These are phyloP conservation scores for Rhynchospora pubera DNA, from an alignment of 176 grass and related monocot genomes.

Conservation along the genomic window DNA sequence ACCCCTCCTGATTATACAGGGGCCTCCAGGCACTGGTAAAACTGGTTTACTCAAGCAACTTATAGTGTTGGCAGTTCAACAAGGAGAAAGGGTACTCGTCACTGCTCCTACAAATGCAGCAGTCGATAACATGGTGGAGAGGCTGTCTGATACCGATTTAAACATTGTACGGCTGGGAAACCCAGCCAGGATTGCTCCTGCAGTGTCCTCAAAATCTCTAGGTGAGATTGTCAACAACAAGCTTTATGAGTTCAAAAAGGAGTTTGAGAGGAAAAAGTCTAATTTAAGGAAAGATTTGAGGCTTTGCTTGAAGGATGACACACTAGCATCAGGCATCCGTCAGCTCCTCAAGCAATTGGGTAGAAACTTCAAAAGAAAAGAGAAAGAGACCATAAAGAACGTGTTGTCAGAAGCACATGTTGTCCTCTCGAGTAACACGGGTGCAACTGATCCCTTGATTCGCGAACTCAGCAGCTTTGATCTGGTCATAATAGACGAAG, in stretches of 20 bases:
- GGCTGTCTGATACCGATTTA: conserved; percentile 46
- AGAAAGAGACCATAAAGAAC: conserved; percentile 82
- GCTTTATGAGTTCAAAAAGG: conserved; percentile 68
- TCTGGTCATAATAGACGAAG: conserved; percentile 91
- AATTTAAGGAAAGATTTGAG: conserved; percentile 90
- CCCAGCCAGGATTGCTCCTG: conserved; percentile 67
- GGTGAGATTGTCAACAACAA: conserved; percentile 61
- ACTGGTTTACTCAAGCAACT: conserved; percentile 72
- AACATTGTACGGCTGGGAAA: conserved; percentile 92
- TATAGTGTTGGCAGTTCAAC: conserved; percentile 58
- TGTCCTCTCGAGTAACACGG: conserved; percentile 75
- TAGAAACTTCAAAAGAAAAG: conserved; percentile 74
- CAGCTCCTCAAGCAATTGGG: conserved; percentile 91
- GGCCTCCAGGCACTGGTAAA: conserved; percentile 93
- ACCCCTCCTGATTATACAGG: conserved; percentile 70
- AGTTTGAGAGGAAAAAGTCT: conserved; percentile 83
- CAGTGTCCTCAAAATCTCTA: conserved; percentile 74
- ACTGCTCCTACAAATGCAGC: conserved; percentile 79
- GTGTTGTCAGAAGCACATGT: conserved; percentile 66
- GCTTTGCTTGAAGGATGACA: conserved; percentile 81
- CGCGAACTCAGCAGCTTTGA: conserved; percentile 63
- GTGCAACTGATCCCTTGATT: conserved; percentile 74
- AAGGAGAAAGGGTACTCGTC: conserved; percentile 79
- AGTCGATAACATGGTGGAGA: conserved; percentile 90
- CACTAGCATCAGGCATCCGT: conserved; percentile 82